Base-by-base conservation (phyloP, 2,329 filamentous ascomycete genomes). In the Chaetomium sp. region DNA sequence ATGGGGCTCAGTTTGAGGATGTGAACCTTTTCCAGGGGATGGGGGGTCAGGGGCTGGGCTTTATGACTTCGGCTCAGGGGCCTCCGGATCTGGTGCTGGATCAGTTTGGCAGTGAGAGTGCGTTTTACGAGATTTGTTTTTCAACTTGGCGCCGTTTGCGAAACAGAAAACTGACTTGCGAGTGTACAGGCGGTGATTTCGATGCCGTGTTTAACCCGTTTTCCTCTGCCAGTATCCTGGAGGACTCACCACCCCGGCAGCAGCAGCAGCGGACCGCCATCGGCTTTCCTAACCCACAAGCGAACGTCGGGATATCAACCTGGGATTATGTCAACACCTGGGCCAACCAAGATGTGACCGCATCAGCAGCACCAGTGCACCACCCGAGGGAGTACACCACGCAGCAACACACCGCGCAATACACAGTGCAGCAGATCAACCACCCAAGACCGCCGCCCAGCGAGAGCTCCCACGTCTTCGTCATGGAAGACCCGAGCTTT, bases 291-390 rank as follows among this genome's bases (percentile, higher is more conserved):
- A 27, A 27, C 19, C 19, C 19, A 27, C 19, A 27, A 27, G 19
- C 19, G 19, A 27, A 27, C 19, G 19, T 27, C 19, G 19, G 19
- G 19, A 27, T 27, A 27, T 27, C 19, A 5, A 71, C 76, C 38
- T 79, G 77, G 78, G 70, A 71, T 46, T 70, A 71, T 2, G 66
- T 70, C 3, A 70, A 68, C 35, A 61, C 73, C 1, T 66, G 52
- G 32, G 51, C 11, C 12, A 57, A 47, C n/a, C n/a, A 37, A 3
- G 35, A 49, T 12, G 11, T n/a, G 3, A 7, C 12, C 10, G 10
- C 45, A 47, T 3, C 45, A 47, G 34, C 45, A 43, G 8, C 38
- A 14, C 10, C 49, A 27, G 9, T 49, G 45, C 33, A 38, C 37
- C 37, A 8, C 37, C 37, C 37, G 2, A 9, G 37, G 19, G 19